phyloP scores from a whole-genome alignment of 352 stramenopile species.

The Globisporangium irregulare region DNA sequence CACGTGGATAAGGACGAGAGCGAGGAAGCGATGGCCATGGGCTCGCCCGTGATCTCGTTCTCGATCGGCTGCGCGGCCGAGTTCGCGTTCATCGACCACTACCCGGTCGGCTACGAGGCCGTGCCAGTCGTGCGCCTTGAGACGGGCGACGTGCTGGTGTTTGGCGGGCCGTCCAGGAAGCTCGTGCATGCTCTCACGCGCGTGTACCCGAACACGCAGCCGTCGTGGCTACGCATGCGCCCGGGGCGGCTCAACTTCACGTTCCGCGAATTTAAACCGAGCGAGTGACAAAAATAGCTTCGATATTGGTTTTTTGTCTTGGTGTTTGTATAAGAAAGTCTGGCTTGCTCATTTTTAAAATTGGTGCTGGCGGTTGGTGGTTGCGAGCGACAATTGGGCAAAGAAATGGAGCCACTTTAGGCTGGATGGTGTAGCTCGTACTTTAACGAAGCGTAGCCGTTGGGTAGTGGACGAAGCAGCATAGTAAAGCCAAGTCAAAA shows the following conservation, averaged over 20 bases:
- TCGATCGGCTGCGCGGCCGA: slow-evolving; percentile 63
- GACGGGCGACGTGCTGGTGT: slow-evolving; percentile 71
- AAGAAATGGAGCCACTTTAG: not conserved
- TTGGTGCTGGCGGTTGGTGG: not conserved
- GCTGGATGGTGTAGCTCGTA: not conserved
- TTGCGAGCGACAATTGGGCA: not conserved
- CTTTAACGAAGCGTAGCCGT: not conserved
- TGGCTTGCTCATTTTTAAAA: not conserved
- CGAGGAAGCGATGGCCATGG: slow-evolving; percentile 48
- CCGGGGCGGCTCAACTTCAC: slow-evolving; percentile 66
- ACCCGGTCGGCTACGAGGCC: slow-evolving; percentile 36
- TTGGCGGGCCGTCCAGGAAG: slow-evolving; percentile 50
- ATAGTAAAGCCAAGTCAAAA: slow-evolving; percentile 3
- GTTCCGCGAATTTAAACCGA: slow-evolving; percentile 63
- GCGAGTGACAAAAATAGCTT: not conserved
- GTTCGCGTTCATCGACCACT: slow-evolving; percentile 70
- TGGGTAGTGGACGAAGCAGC: not conserved
- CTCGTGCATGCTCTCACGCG: slow-evolving; percentile 67
- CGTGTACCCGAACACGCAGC: slow-evolving; percentile 54
- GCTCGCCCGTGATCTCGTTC: slow-evolving; percentile 69
- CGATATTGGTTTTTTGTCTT: not conserved
- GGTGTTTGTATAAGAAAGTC: not conserved
- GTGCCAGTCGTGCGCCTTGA: slow-evolving; percentile 62
- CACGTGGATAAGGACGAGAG: slow-evolving; percentile 77
- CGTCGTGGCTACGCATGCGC: slow-evolving; percentile 54